Evolutionary conservation across 768 basidiomycete species (phyloP), one percentile per base, ranked within the genome.

Genomic region (Leucosporidium scottii): DNA sequence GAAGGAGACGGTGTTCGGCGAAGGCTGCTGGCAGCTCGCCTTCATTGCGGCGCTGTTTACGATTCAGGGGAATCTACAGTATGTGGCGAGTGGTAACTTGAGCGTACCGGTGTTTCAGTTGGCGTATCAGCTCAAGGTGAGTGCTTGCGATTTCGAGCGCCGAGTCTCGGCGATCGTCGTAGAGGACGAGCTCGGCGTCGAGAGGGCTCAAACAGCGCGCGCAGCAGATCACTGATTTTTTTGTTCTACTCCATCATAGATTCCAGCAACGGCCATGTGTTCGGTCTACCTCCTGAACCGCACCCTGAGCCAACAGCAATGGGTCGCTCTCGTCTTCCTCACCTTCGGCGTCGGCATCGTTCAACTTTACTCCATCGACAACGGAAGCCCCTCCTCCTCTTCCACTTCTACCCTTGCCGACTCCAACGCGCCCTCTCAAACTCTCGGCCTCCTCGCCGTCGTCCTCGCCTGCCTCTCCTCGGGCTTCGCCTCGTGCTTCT

Each of bases 91-190:
- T 7, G 87, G 87, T 51, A 96, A 97, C 78, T 81, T 97, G 65
- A 86, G 90, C 68, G 91, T 90, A 21, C 91, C 93, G 21, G 90
- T 91, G 21, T 97, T 97, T 78, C 93, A 96, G 69, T 93, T 92
- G 47, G 93, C 96, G 70, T 97, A 90, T 81, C 94, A 96, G 79
- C 93, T 96, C 89, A 91, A 87, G 67, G 74, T 75, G 31, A 30
- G 63, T 59, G 2, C 34, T 21, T 28, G n/a, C 7, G 10, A 27
- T 49, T 34, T 34, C 34, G 5, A 34, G 34, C 34, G 34, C 34
- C 34, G 34, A 34, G 13, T 2, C 21, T 30, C 49, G 17, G n/a
- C 31, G 8, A 9, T 21, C 25, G 23, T 25, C n/a, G 4, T 17
- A n/a, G 2, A 34, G 39, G 39, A 10, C n/a, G 25, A 48, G 39